Conservation (phyloP, 352 stramenopile species). For the Plasmopara muralis region DNA sequence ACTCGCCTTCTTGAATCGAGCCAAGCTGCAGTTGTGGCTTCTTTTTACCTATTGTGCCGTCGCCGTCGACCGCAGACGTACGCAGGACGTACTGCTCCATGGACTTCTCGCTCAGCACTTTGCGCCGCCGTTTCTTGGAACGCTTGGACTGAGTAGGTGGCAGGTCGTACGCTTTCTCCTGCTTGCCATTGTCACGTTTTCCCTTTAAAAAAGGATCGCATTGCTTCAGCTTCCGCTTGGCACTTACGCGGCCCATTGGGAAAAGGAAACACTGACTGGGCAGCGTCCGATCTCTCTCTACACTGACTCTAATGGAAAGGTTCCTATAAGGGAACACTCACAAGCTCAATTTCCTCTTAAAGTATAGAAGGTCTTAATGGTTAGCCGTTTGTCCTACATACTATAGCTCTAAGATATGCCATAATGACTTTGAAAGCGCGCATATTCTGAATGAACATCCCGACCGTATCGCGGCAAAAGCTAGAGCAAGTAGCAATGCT, state of each 20-base stretch:
- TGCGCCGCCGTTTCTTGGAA: constrained; percentile 76
- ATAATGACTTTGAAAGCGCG: no score
- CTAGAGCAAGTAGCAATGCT: no score
- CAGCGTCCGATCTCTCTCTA: constrained; percentile 13
- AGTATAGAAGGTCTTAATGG: no score
- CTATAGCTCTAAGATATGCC: no score
- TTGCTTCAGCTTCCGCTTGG: constrained; percentile 83
- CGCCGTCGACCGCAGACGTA: constrained; percentile 34
- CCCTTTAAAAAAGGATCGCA: constrained; percentile 86
- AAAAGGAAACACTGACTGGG: constrained; percentile 16
- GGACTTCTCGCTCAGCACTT: constrained; percentile 46
- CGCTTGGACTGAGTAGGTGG: constrained; percentile 63
- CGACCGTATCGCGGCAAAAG: no score
- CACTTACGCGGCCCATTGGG: constrained; percentile 55
- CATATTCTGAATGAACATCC: no score
- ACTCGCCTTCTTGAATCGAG: constrained; percentile 59
- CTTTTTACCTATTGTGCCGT: constrained; percentile 25
- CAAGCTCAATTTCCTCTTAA: no score
- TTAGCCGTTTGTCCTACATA: no score
- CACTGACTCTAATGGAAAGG: constrained; percentile 3
- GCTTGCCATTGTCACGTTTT: constrained; percentile 64
- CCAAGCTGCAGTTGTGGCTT: constrained; percentile 46
- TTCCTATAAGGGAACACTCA: no score
- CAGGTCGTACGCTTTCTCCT: constrained; percentile 59
- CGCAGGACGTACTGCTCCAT: constrained; percentile 65